These are phyloP conservation scores for Solanum commersonii DNA, from an alignment of 257 asterid species.

Conservation along the genomic window DNA sequence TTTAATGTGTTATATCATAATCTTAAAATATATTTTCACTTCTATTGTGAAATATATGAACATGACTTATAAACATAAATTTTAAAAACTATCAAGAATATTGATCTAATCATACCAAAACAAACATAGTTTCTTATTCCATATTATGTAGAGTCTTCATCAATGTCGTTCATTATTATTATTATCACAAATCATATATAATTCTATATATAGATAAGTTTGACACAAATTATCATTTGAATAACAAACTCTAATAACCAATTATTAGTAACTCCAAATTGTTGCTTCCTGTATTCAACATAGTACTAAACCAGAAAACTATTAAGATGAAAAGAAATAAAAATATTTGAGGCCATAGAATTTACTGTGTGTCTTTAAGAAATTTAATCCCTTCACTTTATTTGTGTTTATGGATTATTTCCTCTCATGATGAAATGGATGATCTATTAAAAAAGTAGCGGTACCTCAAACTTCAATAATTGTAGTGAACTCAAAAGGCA, in stretches of 20 bases:
- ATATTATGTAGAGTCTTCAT: too few relatives aligned
- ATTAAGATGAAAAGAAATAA: background rate
- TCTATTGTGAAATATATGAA: background rate
- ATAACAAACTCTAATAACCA: background rate
- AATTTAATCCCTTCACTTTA: background rate
- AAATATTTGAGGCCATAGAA: too few relatives aligned
- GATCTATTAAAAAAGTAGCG: too few relatives aligned
- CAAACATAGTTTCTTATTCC: background rate
- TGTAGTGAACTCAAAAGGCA: background rate
- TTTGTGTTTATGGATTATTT: too few relatives aligned
- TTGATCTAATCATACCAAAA: background rate
- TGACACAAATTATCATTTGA: background rate
- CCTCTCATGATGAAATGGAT: too few relatives aligned
- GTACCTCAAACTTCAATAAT: background rate
- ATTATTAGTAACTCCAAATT: background rate
- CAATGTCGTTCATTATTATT: too few relatives aligned
- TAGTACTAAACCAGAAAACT: background rate
- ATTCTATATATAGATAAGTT: background rate
- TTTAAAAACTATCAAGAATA: too few relatives aligned
- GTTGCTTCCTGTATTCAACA: background rate
- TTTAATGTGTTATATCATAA: background rate
- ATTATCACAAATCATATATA: background rate
- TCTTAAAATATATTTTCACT: background rate
- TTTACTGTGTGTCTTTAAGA: background rate
- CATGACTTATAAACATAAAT: too few relatives aligned